Percentiles rank a stretch among this genome's conserved stretches.
Evolutionary conservation across 148 eudicot species (phyloP).

Genomic region (Nepenthes gracilis): DNA sequence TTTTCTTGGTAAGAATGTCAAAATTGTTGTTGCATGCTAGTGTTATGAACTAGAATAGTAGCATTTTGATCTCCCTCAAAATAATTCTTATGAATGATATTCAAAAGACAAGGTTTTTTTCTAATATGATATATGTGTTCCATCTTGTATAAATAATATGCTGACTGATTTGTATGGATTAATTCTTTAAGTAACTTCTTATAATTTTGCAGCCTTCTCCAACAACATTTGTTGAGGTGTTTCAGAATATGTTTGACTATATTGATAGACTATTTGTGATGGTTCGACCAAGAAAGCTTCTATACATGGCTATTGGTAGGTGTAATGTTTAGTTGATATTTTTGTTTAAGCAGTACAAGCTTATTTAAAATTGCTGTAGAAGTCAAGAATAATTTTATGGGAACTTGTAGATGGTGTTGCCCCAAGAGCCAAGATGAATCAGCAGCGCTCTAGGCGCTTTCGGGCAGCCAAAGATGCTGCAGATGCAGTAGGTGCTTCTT

Average conservation of each 20-base stretch:
- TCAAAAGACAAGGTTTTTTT: too few species aligned
- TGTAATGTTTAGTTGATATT: slow-evolving; percentile 4
- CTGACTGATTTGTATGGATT: background rate
- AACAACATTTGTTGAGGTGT: slow-evolving; percentile 82
- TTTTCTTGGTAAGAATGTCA: too few species aligned
- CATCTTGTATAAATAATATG: too few species aligned
- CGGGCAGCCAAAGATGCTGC: slow-evolving; percentile 98
- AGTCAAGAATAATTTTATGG: slow-evolving; percentile 5
- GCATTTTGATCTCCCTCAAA: too few species aligned
- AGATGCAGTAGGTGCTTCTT: slow-evolving; percentile 57
- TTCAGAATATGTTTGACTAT: slow-evolving; percentile 81
- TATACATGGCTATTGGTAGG: slow-evolving; percentile 97
- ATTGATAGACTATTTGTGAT: slow-evolving; percentile 90
- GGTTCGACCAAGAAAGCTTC: slow-evolving; percentile 94
- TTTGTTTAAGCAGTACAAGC: background rate
- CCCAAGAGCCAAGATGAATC: slow-evolving; percentile 99
- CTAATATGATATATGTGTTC: too few species aligned
- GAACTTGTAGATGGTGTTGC: slow-evolving; percentile 82
- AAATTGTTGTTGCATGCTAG: too few species aligned
- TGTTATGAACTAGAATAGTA: too few species aligned
- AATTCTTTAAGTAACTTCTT: background rate
- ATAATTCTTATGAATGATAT: too few species aligned
- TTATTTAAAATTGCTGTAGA: background rate
- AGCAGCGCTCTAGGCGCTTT: slow-evolving; percentile 96
- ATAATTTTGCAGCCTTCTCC: slow-evolving; percentile 74